These are phyloP conservation scores for Ustilago hordei DNA, from an alignment of 1,284 basidiomycete species.

Conservation along the genomic window DNA sequence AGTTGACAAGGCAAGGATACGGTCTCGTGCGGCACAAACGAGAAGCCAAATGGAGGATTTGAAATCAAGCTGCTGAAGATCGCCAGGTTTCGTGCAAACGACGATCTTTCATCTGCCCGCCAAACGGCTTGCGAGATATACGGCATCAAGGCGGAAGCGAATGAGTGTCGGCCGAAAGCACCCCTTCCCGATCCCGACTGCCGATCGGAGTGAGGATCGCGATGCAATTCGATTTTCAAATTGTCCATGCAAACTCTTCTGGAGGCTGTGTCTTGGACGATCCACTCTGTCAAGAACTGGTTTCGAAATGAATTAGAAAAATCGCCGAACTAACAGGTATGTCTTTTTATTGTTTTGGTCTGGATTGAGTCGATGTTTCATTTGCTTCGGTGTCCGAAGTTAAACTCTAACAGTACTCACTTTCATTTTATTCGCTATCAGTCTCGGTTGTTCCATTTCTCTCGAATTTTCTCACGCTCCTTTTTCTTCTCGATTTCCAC, in stretches of 20 bases:
- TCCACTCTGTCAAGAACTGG: not conserved
- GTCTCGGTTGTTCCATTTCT: no score
- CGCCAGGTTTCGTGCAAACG: not conserved
- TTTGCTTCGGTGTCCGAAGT: no score
- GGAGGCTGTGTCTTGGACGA: not conserved
- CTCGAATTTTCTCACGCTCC: no score
- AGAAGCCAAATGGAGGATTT: not conserved
- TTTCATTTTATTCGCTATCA: no score
- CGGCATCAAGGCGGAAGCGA: not conserved
- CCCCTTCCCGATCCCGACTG: not conserved
- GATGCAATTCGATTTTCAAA: not conserved
- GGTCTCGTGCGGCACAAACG: not conserved
- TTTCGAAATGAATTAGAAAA: not conserved
- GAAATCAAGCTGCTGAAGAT: slow-evolving; percentile 1
- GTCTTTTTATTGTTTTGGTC: no score
- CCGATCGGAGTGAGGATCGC: not conserved
- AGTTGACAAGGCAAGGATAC: not conserved
- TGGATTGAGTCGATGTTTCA: no score
- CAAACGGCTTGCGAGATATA: no score
- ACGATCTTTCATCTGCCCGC: not conserved
- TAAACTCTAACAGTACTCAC: no score
- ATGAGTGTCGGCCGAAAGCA: not conserved
- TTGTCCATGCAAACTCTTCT: not conserved
- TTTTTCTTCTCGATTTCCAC: no score
- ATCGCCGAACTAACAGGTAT: no score